These are phyloP conservation scores for Cytospora mali DNA, from an alignment of 2,329 filamentous ascomycete genomes.

Conservation along the genomic window DNA sequence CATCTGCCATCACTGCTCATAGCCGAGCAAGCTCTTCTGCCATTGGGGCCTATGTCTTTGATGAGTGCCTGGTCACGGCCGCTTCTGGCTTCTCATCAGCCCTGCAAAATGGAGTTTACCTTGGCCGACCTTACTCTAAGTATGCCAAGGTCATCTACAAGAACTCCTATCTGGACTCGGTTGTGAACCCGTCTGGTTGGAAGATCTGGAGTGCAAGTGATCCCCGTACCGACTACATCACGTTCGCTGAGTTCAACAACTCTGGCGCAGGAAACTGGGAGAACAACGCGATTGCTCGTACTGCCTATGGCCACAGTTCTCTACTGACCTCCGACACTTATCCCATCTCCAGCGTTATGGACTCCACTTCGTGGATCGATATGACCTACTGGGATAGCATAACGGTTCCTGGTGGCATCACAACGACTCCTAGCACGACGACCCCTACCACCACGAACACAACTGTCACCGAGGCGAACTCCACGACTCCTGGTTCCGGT, in stretches of 20 bases:
- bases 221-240: constrained; percentile 49
- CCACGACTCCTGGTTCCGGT: constrained; percentile 37
- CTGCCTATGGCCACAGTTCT: constrained; percentile 31
- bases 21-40: constrained; percentile 44
- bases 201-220: constrained; percentile 43
- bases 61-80: constrained; percentile 51
- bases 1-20: constrained; percentile 46
- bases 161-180: constrained; percentile 47
- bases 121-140: constrained; percentile 56
- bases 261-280: constrained; percentile 47
- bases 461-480: constrained; percentile 24
- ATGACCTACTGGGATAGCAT: constrained; percentile 34
- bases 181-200: constrained; percentile 57
- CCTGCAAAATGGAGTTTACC: constrained; percentile 44
- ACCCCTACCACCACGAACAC: constrained; percentile 28
- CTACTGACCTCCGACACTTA: constrained; percentile 33
- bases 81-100: constrained; percentile 43
- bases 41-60: constrained; percentile 47
- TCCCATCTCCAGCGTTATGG: constrained; percentile 31
- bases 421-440: background rate
- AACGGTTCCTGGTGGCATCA: constrained; percentile 26
- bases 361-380: constrained; percentile 34
- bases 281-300: constrained; percentile 29
- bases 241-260: constrained; percentile 57
- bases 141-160: constrained; percentile 57